These are phyloP conservation scores for Solioccasus polychromus DNA, from an alignment of 768 basidiomycete genomes.

Conservation along the genomic window DNA sequence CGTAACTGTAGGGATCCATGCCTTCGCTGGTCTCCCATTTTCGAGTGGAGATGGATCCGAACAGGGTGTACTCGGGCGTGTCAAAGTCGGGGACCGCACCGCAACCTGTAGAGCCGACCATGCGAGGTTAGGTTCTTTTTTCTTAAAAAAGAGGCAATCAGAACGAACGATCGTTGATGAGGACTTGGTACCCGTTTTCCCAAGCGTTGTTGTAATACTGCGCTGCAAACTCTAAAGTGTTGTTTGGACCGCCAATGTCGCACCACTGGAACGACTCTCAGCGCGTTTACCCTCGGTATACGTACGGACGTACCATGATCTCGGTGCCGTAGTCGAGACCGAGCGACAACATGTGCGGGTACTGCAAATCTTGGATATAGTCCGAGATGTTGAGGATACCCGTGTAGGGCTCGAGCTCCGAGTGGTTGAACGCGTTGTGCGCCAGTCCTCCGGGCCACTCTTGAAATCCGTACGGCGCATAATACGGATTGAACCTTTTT, in stretches of 20 bases:
- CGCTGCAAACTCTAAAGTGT: constrained; percentile 42
- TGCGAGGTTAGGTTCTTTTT: not conserved
- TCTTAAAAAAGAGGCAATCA: not conserved
- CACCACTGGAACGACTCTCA: constrained; percentile 43
- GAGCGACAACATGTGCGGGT: constrained; percentile 51
- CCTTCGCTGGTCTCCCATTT: constrained; percentile 62
- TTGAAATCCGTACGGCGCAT: constrained; percentile 45
- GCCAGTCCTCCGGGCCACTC: constrained; percentile 55
- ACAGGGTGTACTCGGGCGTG: constrained; percentile 53
- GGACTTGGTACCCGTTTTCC: constrained; percentile 43
- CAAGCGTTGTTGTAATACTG: constrained; percentile 45
- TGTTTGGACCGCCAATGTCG: constrained; percentile 53
- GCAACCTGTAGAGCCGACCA: constrained; percentile 37
- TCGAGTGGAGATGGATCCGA: constrained; percentile 43
- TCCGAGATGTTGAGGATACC: constrained; percentile 49
- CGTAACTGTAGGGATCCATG: constrained; percentile 54
- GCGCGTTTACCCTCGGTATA: not conserved
- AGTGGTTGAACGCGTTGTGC: constrained; percentile 46
- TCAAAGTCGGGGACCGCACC: constrained; percentile 51
- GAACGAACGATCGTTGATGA: constrained; percentile 41
- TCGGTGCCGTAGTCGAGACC: constrained; percentile 46
- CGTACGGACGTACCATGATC: constrained; percentile 45
- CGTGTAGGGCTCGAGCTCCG: constrained; percentile 51
- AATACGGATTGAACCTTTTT: constrained; percentile 57
- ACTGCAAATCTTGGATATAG: constrained; percentile 49